Evolutionary conservation across 495 filamentous ascomycete genomes (phyloP).

Genomic region (Hapsidospora chrysogenum): DNA sequence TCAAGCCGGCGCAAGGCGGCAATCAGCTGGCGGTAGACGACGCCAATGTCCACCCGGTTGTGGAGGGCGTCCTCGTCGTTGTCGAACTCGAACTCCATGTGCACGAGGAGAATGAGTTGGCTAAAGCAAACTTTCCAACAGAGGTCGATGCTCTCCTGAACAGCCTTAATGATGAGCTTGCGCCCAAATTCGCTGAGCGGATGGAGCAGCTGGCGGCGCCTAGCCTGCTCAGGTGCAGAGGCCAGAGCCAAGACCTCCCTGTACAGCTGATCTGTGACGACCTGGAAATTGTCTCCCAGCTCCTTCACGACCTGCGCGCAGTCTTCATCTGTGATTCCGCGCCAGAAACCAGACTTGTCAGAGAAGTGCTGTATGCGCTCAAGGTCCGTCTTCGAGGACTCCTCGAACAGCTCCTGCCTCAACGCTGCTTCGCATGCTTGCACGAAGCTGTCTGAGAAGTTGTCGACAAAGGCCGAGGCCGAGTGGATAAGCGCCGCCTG

Average conservation of each 20-base stretch:
- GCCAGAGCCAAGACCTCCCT: conserved; percentile 24
- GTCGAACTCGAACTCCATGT: conserved; percentile 65
- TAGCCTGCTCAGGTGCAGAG: conserved; percentile 20
- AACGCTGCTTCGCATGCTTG: conserved; percentile 42
- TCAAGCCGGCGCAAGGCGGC: conserved; percentile 54
- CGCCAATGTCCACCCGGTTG: conserved; percentile 44
- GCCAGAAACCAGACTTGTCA: conserved; percentile 51
- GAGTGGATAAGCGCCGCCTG: conserved; percentile 36
- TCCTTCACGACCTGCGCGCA: conserved; percentile 33
- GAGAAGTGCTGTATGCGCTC: conserved; percentile 57
- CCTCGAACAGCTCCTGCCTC: conserved; percentile 51
- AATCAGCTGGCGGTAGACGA: conserved; percentile 51
- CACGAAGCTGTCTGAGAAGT: conserved; percentile 44
- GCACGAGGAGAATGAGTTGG: conserved; percentile 65
- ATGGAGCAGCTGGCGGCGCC: conserved; percentile 16
- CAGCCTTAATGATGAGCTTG: conserved; percentile 51
- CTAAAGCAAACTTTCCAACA: conserved; percentile 57
- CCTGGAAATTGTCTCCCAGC: conserved; percentile 38
- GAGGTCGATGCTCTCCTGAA: conserved; percentile 58
- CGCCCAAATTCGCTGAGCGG: conserved; percentile 54
- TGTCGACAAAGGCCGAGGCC: conserved; percentile 39
- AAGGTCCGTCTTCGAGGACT: conserved; percentile 43
- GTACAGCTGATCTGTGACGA: conserved; percentile 36
- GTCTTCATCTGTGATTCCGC: conserved; percentile 59
- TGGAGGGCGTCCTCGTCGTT: conserved; percentile 43